Evolutionary conservation across 2,329 filamentous ascomycete species (phyloP), one percentile per base, ranked within the genome.

Genomic region (Pseudogymnoascus sp.): DNA sequence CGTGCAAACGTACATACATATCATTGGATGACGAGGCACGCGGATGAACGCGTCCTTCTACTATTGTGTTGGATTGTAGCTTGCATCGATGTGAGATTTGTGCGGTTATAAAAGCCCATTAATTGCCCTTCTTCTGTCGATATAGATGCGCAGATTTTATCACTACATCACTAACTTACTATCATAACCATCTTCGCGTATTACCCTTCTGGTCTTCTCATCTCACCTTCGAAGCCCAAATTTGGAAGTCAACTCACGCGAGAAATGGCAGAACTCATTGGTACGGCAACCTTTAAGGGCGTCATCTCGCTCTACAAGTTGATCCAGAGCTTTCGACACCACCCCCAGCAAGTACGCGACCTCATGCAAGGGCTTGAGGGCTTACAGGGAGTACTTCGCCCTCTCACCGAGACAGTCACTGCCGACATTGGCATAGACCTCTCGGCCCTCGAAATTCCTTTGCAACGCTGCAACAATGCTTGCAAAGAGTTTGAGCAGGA

Each of bases 401-500:
- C n/a, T 67, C 73, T 77, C 41, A 63, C 63, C 21, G 70, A 75
- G 13, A 70, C 67, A 21, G 60, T 73, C 38, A 17, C 5, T 39
- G 63, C 63, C 62, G 66, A 62, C n/a, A 70, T 63, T 41, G 66
- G 67, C 51, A 68, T 66, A n/a, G 68, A 72, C 44, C 68, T 73
- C 61, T 68, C 69, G 62, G 68, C 63, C 21, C 72, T 74, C 65
- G 68, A 71, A 65, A 69, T 76, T 61, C 76, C 77, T 61, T 65
- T 80, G 61, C 68, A 68, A 60, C 73, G 74, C 66, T 80, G 76
- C 63, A 73, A 73, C 38, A 74, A 75, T 64, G 73, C 76, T 29
- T 80, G 75, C 63, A 69, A 73, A 63, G 74, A 77, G 15, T 80
- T 80, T 66, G 66, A 74, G 61, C 48, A 72, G 60, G 72, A 76